phyloP scores from a whole-genome alignment of 2,329 filamentous ascomycete species.

The Rhexocercosporidium sp. region DNA sequence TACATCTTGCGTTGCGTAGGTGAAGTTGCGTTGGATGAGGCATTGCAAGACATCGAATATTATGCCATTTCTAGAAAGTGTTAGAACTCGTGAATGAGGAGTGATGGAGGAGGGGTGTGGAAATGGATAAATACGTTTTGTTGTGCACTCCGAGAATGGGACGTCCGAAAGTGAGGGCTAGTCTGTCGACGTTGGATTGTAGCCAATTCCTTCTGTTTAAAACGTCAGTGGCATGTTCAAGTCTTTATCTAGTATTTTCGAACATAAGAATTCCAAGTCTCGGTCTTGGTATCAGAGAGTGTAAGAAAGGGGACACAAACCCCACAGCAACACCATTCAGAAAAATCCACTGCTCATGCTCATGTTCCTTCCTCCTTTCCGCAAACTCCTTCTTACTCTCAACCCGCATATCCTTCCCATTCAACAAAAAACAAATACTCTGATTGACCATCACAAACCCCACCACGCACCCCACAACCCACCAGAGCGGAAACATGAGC shows the following conservation, averaged over 20 bases:
- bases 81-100: not conserved
- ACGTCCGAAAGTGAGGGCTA: conserved; percentile 74
- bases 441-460: conserved; percentile 56
- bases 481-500: conserved; percentile 56
- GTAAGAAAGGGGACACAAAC: conserved; percentile 47
- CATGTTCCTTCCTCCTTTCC: conserved; percentile 49
- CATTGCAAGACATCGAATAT: conserved; percentile 80
- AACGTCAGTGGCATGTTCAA: not conserved
- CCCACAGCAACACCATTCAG: conserved; percentile 73
- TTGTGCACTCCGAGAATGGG: conserved; percentile 78
- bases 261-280: not conserved
- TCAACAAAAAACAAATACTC: conserved; percentile 57
- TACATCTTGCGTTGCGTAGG: conserved; percentile 72
- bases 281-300: not conserved
- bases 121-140: conserved; percentile 55
- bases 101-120: not conserved
- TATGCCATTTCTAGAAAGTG: conserved; percentile 56
- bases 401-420: conserved; percentile 56
- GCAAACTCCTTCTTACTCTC: conserved; percentile 60
- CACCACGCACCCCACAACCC: conserved; percentile 45
- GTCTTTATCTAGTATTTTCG: not conserved
- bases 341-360: conserved; percentile 78
- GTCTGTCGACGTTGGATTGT: conserved; percentile 70
- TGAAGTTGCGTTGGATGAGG: conserved; percentile 75
- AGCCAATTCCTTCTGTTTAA: conserved; percentile 63